Percentiles rank a stretch among this genome's conserved stretches.
phyloP scores from a whole-genome alignment of 2,329 filamentous ascomycete species.

The Stagonosporopsis vannaccii region DNA sequence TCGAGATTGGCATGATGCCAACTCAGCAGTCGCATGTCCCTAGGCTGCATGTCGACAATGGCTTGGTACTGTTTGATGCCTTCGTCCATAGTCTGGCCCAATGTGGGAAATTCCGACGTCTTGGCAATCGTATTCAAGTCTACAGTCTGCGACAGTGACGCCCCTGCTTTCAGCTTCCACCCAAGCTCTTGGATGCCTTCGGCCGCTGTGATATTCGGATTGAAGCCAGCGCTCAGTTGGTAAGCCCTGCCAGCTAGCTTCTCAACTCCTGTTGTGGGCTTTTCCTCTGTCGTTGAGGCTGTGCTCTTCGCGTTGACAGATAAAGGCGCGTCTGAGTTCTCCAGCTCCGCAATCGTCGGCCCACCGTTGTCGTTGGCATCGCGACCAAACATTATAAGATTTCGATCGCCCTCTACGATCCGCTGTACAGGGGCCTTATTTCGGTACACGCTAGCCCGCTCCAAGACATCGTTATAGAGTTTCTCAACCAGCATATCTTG shows the following conservation, averaged over 20 bases:
- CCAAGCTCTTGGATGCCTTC: constrained; percentile 82
- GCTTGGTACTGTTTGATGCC: constrained; percentile 87
- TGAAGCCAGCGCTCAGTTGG: constrained; percentile 70
- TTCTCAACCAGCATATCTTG: constrained; percentile 87
- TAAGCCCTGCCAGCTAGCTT: constrained; percentile 76
- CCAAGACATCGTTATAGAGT: constrained; percentile 92
- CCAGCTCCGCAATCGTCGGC: constrained; percentile 75
- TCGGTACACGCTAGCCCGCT: constrained; percentile 89
- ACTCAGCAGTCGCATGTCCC: constrained; percentile 89
- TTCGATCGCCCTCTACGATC: constrained; percentile 81
- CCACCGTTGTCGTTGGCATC: constrained; percentile 67
- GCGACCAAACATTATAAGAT: constrained; percentile 80
- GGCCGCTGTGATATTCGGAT: constrained; percentile 74
- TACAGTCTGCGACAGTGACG: constrained; percentile 69
- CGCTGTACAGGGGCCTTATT: constrained; percentile 74
- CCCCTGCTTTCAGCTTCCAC: constrained; percentile 75
- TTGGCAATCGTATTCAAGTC: constrained; percentile 72
- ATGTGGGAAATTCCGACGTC: constrained; percentile 69
- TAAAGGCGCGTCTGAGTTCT: constrained; percentile 67
- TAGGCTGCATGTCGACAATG: constrained; percentile 81
- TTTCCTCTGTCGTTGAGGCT: constrained; percentile 48
- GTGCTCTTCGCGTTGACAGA: constrained; percentile 57
- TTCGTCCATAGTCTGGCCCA: constrained; percentile 91
- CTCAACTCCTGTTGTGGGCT: constrained; percentile 60
- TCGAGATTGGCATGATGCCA: constrained; percentile 99